Base-by-base conservation (phyloP, 2,329 filamentous ascomycete species). In the Amesomyces nigricolor region DNA sequence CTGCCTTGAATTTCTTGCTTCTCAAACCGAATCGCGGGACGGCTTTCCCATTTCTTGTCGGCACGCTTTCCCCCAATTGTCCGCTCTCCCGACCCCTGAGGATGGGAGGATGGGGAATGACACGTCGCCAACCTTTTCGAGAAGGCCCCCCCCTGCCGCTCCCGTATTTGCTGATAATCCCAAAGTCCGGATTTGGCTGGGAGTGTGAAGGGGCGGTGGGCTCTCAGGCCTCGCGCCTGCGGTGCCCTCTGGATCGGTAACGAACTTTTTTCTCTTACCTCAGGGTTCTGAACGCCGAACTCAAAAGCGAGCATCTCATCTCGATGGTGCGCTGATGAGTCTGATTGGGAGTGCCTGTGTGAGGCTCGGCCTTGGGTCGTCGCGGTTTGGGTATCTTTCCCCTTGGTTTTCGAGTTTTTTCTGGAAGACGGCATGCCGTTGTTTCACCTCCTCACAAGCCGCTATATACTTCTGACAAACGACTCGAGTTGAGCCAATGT, bases 261-360 rank as follows among this genome's bases (percentile, higher is more conserved):
- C 40, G 19, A 38, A 47, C 40, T 39, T 38, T 42, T 38, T 19
- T 19, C 17, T 46, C 58, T 46, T 60, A 60, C 58, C 55, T 56
- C 49, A n/a, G 53, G 29, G 11, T 53, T 46, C 26, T 45, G 42
- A 32, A 32, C 46, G 30, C 29, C 45, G 37, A 53, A 54, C 22
- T 56, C 53, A 37, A 56, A 44, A 37, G 56, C 51, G n/a, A 43
- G 29, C 35, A 49, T 19, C 19, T 53, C 32, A 14, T 49, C 47
- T 16, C 19, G 37, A 26, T 26, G 22, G 22, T 26, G 22, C 22
- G 22, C 22, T 6, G 22, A 26, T 26, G 22, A 26, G 22, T 26
- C 22, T 26, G 22, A 26, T 26, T 10, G 29, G 45, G 7, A 43
- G 49, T 17, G 22, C 30, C 48, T 16, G 26, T 43, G 16, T 35